Base-by-base conservation (phyloP, 768 basidiomycete genomes). In the Trametes gibbosa region DNA sequence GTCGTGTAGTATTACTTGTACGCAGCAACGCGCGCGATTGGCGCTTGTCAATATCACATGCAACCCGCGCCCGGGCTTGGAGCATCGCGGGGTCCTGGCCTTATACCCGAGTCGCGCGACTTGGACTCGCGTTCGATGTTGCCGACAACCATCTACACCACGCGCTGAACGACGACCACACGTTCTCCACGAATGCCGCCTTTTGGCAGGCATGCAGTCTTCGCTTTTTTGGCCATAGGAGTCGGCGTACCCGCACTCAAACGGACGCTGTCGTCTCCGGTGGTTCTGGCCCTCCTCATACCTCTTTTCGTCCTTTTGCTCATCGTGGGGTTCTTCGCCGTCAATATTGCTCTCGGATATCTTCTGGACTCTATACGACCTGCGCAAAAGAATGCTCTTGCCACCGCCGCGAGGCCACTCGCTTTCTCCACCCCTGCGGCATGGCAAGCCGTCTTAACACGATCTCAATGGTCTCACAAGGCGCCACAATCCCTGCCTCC, bases 361-460 rank as follows among this genome's bases (percentile, higher is more conserved):
- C 68, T 76, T 50, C 76, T 90, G 59, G 90, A 91, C 69, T 69
- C 77, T 8, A 79, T 69, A 32, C 63, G 68, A 24, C 67, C 73
- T 27, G 63, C 62, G 1, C 58, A 63, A 12, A 63, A 55, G n/a
- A 75, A 77, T 41, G 72, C 72, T 42, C 75, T 86, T n/a, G 72
- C 74, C 10, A 74, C 76, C 56, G 84, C 87, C 0, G 86, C 91
- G 17, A 82, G 84, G 35, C 91, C 91, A 0, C 79, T 95, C 48
- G 81, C 84, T 2, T 96, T 97, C 76, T 92, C 92, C 4, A 93
- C 93, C 2, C 92, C 93, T 24, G 92, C 95, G 56, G 95, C 94
- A 32, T 97, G 95, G 95, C 91, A 95, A 68, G 93, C 88, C 0
- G 89, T 92, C 47, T 78, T 91, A 50, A 93, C 84, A 45, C 85